phyloP scores from a whole-genome alignment of 169 alveolate species.

The Amoebophrya sp. region DNA sequence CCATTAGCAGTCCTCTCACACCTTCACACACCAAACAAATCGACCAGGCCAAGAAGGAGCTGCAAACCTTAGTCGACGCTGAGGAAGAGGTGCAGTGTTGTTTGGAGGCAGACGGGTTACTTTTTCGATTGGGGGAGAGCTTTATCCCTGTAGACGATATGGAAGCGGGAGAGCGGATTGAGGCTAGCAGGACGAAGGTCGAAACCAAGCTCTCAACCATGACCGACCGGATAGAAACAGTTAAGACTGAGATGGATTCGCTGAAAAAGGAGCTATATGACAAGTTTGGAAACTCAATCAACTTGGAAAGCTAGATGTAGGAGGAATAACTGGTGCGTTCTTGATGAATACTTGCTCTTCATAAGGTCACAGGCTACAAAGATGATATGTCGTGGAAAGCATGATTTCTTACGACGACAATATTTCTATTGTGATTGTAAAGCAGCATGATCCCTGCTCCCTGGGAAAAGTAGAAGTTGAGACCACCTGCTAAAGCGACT shows the following conservation, averaged over 20 bases:
- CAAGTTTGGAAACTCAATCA: background rate
- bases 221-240: background rate
- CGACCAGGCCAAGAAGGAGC: background rate
- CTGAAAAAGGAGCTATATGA: background rate
- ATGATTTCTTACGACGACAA: no score
- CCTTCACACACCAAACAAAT: no score
- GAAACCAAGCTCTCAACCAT: background rate
- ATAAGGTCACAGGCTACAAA: no score
- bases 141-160: background rate
- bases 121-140: background rate
- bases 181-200: background rate
- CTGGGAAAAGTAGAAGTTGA: no score
- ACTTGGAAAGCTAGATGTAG: background rate
- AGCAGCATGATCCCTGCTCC: no score
- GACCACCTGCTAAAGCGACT: no score
- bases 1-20: no score
- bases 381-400: no score
- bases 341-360: no score
- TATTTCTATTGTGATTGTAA: no score
- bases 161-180: background rate
- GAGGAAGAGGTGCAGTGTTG: slow-evolving; percentile 17
- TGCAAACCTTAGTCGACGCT: background rate
- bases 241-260: background rate
- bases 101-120: background rate
- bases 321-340: no score